phyloP scores from a whole-genome alignment of 345 rosid species.

The Hypericum perforatum region DNA sequence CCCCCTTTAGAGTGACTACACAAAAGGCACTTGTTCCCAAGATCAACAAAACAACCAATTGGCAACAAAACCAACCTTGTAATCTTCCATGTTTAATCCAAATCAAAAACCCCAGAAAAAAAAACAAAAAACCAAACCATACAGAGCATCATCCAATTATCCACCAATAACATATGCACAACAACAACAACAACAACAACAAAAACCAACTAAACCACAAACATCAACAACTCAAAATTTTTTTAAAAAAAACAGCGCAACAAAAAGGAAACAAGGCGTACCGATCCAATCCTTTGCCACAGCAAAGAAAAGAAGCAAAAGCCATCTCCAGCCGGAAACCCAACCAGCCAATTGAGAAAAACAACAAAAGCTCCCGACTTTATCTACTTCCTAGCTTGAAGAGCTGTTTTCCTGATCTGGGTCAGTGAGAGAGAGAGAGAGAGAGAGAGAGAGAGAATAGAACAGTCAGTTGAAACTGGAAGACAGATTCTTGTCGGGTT shows the following conservation, averaged over 20 bases:
- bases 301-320: conserved; percentile 48
- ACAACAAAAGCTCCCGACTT: too few species aligned
- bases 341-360: background rate
- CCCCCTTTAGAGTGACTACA: too few species aligned
- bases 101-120: background rate
- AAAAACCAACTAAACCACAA: background rate
- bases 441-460: too few species aligned
- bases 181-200: background rate
- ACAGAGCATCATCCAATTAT: background rate
- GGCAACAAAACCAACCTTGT: background rate
- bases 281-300: conserved; percentile 63
- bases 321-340: conserved; percentile 38
- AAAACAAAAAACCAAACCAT: background rate
- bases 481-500: too few species aligned
- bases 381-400: too few species aligned
- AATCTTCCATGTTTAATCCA: background rate
- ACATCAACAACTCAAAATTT: conserved; percentile 1
- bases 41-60: too few species aligned
- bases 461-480: too few species aligned
- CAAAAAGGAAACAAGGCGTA: conserved; percentile 27
- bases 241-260: conserved; percentile 1
- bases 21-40: too few species aligned
- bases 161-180: conserved; percentile 2
- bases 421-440: too few species aligned
- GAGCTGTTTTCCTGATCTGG: too few species aligned